phyloP scores from a whole-genome alignment of 2,329 filamentous ascomycete genomes.

The Dactylellina haptotyla region DNA sequence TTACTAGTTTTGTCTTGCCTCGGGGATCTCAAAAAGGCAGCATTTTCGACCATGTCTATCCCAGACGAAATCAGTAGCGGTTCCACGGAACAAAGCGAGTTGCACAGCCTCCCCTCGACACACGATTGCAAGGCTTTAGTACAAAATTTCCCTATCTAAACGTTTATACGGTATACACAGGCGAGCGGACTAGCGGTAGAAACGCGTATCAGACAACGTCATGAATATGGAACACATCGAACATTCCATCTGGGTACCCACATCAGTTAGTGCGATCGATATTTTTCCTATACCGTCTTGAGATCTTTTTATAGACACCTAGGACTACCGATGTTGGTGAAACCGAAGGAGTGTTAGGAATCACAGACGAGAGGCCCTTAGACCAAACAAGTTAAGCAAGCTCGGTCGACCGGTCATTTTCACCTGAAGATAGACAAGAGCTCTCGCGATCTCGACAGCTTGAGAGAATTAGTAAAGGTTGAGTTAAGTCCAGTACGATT shows the following conservation, averaged over 20 bases:
- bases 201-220: conserved; percentile 19
- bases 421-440: background rate
- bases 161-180: background rate
- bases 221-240: conserved; percentile 29
- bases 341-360: conserved; percentile 32
- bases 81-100: background rate
- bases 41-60: background rate
- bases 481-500: too few relatives aligned
- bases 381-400: conserved; percentile 5
- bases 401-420: too few relatives aligned
- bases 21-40: background rate
- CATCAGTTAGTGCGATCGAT: background rate
- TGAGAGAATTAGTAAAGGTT: too few relatives aligned
- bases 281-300: conserved; percentile 7
- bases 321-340: conserved; percentile 2
- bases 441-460: too few relatives aligned
- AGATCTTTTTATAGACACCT: conserved; percentile 25
- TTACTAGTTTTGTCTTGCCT: background rate
- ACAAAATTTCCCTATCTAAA: conserved; percentile 16
- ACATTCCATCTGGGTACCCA: conserved; percentile 23
- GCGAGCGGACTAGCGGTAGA: conserved; percentile 1
- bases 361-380: conserved; percentile 1
- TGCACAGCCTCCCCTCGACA: conserved; percentile 10
- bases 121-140: conserved; percentile 1
- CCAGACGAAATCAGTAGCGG: background rate